Conservation (phyloP, 2,329 filamentous ascomycete species). For the Penicillium sp. region DNA sequence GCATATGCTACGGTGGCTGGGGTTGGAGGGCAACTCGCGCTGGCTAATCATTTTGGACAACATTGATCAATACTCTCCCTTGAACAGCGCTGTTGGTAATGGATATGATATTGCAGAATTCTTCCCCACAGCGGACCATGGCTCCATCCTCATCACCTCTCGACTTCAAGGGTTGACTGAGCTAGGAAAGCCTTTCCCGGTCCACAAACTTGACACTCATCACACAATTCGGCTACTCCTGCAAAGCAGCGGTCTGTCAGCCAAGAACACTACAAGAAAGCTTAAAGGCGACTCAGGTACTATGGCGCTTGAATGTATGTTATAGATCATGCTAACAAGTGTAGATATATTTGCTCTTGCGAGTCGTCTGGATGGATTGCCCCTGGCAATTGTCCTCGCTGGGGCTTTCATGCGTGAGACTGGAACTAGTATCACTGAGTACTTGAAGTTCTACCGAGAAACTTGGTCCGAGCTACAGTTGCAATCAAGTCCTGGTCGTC, state of each 20-base stretch:
- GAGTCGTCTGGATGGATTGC: slow-evolving; percentile 43
- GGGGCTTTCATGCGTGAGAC: slow-evolving; percentile 45
- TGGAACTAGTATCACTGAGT: slow-evolving; percentile 37
- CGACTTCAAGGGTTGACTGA: slow-evolving; percentile 32
- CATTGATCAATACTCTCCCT: slow-evolving; percentile 22
- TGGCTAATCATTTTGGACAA: slow-evolving; percentile 34
- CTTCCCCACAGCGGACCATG: slow-evolving; percentile 36
- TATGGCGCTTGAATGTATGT: not conserved
- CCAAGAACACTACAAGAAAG: not conserved
- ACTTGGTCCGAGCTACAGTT: slow-evolving; percentile 34
- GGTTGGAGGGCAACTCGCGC: slow-evolving; percentile 11
- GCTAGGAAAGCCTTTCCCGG: slow-evolving; percentile 31
- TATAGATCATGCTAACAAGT: slow-evolving; percentile 8
- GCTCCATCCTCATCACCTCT: slow-evolving; percentile 45
- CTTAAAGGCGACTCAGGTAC: slow-evolving; percentile 14
- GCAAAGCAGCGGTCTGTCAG: slow-evolving; percentile 10
- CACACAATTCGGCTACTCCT: slow-evolving; percentile 14
- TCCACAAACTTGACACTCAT: slow-evolving; percentile 31
- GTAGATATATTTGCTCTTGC: slow-evolving; percentile 30
- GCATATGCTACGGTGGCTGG: slow-evolving; percentile 15
- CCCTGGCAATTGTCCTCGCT: slow-evolving; percentile 48
- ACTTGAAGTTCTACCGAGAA: slow-evolving; percentile 41
- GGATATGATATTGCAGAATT: slow-evolving; percentile 31
- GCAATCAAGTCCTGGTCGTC: slow-evolving; percentile 12
- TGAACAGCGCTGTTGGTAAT: slow-evolving; percentile 3